Base-by-base conservation (phyloP, 345 rosid species). In the Punica granatum region DNA sequence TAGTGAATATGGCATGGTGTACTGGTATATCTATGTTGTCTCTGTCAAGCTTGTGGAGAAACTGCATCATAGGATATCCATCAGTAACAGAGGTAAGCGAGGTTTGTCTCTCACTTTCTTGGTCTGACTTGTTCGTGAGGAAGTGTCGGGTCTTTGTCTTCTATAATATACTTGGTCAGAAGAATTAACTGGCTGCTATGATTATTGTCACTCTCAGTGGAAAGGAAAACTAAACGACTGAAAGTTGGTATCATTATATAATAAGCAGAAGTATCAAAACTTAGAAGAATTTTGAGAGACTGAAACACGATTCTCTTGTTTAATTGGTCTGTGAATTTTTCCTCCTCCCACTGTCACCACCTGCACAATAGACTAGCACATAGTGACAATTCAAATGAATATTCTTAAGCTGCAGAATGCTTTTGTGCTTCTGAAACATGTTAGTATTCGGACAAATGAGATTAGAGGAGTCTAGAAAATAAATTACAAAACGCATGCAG, bases 1-100 rank as follows among this genome's bases (percentile, higher is more conserved):
- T 0, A 69, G 79, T 67, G 98, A 95, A 80, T 90, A 84, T 80
- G 88, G 97, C 81, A 90, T 95, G 98, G 96, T 92, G 7, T 95
- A 95, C 76, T 92, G 98, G 99, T 95, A 92, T 65, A 63, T 84
- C 66, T 88, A 89, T 70, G 83, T 78, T 34, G 88, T 80, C 67
- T 81, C 88, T 65, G 74, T 83, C 82, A 92, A 86, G 80, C 90
- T 92, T 67, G 87, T 89, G 8, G 99, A 92, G 78, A 95, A 81
- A 80, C 83, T 87, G 70, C 96, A 88, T 75, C 56, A 81, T 71
- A 85, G 78, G 80, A 82, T 79, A 74, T 73, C 87, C 48, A 62
- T 76, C 46, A 75, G 74, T 69, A 73, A 64, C 65, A 56, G 16
- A 56, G 34, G 61, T 56, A 56, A n/a, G 61, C 61, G n/a, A n/a